phyloP scores from a whole-genome alignment of 768 basidiomycete species.

The Suillus weaverae region DNA sequence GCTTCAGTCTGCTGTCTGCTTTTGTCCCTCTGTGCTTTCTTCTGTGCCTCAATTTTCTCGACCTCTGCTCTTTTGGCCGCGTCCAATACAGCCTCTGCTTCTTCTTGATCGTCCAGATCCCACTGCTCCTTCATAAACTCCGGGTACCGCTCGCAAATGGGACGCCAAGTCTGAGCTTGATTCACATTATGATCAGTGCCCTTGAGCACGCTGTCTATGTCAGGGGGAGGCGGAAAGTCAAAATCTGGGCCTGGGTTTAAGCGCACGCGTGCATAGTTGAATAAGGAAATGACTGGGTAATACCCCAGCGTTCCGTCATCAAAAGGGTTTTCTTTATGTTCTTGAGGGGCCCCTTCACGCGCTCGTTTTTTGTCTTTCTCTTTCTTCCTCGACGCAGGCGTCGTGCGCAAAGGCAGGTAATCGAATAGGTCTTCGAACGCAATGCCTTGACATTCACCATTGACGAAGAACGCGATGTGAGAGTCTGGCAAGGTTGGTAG shows the following conservation, averaged over 20 bases:
- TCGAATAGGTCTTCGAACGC: constrained; percentile 91
- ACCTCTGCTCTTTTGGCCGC: constrained; percentile 43
- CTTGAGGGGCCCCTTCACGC: constrained; percentile 64
- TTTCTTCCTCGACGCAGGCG: constrained; percentile 56
- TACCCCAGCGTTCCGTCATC: constrained; percentile 96
- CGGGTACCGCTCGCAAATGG: constrained; percentile 79
- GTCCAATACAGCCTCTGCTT: constrained; percentile 57
- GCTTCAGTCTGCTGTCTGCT: constrained; percentile 55
- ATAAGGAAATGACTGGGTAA: constrained; percentile 92
- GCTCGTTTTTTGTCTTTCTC: constrained; percentile 53
- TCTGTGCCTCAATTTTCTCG: constrained; percentile 39
- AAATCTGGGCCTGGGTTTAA: constrained; percentile 92
- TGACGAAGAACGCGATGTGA: constrained; percentile 85
- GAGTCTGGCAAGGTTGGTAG: constrained; percentile 73
- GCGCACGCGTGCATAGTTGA: constrained; percentile 81
- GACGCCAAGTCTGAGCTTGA: constrained; percentile 60
- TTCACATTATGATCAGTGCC: constrained; percentile 31
- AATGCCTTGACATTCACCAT: constrained; percentile 79
- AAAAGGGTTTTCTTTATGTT: constrained; percentile 80
- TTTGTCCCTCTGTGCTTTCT: constrained; percentile 45
- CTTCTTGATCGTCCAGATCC: constrained; percentile 74
- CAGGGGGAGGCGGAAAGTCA: constrained; percentile 72
- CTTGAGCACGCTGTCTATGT: constrained; percentile 66
- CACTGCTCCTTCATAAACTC: constrained; percentile 87
- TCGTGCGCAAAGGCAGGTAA: constrained; percentile 77